Percentiles rank a stretch among this genome's conserved stretches.
Conservation (phyloP, 129 eudicot genomes). For the Flaveria brownii region DNA sequence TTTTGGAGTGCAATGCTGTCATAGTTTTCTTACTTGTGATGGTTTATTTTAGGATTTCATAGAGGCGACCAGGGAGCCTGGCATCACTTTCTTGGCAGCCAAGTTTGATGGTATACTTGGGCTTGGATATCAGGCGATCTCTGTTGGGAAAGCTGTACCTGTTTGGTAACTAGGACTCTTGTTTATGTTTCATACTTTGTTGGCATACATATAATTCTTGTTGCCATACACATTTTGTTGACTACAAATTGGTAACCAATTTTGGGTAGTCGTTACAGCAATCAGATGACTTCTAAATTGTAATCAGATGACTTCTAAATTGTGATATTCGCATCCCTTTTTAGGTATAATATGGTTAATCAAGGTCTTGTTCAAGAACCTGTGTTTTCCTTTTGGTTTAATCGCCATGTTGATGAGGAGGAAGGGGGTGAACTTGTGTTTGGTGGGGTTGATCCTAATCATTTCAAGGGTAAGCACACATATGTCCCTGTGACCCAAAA, state of each 20-base stretch:
- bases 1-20: background rate
- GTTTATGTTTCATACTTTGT: background rate
- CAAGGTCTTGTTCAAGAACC: constrained; percentile 91
- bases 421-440: constrained; percentile 94
- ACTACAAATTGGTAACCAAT: background rate
- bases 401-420: constrained; percentile 74
- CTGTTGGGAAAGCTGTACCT: constrained; percentile 85
- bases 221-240: background rate
- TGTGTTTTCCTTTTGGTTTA: constrained; percentile 94
- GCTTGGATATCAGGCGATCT: constrained; percentile 86
- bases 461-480: constrained; percentile 83
- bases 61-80: constrained; percentile 89
- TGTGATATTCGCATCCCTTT: background rate
- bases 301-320: constrained; percentile 3
- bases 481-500: constrained; percentile 88
- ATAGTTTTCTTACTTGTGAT: constrained; percentile 17
- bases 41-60: constrained; percentile 64
- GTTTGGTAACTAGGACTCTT: constrained; percentile 60
- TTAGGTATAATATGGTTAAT: constrained; percentile 90
- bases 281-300: background rate
- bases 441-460: constrained; percentile 94
- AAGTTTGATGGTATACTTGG: constrained; percentile 96
- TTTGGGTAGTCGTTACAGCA: constrained; percentile 4
- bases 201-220: constrained; percentile 12
- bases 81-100: constrained; percentile 91